Base-by-base conservation (phyloP, 1,284 basidiomycete genomes). In the Sanghuangporus baumii region DNA sequence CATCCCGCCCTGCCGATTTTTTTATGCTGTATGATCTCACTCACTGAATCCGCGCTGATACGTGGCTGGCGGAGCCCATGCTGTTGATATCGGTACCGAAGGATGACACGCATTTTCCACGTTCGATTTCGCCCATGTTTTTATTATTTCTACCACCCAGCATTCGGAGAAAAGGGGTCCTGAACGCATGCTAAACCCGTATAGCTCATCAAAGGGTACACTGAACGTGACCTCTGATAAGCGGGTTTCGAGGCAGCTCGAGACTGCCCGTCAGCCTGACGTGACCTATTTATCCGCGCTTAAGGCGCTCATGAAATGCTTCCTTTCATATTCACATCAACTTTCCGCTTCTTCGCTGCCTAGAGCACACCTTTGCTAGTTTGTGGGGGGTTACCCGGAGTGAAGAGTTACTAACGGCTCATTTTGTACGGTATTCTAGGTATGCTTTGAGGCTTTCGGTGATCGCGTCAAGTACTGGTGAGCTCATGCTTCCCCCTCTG, bases 381-480 rank as follows among this genome's bases (percentile, higher is more conserved):
- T n/a, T 18, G 3, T 18, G 3, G 1, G 34, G 23, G 48, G 20
- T 2, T 34, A 48, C 16, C 1, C 36, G 16, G 31, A 18, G 5
- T 26, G 12, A 37, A 23, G 8, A 38, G n/a, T 40, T 51, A 36
- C 57, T 59, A 51, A 59, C 36, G 7, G 12, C 47, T 7, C 4
- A 3, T 38, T 51, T 37, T 51, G 2, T 14, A 14, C 23, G n/a
- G 14, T 58, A 34, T 26, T n/a, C 6, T 46, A 85, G 79, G 73
- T 87, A 34, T 88, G 88, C 73, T 93, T 91, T 70, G 78, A 86
- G 59, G 78, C 82, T 14, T 91, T 87, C 67, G 90, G 90, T 7
- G 87, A 89, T 72, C 78, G 87, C 38, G 89, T 91, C 63, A 87
- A 89, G 72, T 78, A 88, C 72, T 91, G 89, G 89, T 85, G 64